These are phyloP conservation scores for Dichotomocladium elegans DNA, from an alignment of 371 early-diverging fungal species.

Conservation along the genomic window DNA sequence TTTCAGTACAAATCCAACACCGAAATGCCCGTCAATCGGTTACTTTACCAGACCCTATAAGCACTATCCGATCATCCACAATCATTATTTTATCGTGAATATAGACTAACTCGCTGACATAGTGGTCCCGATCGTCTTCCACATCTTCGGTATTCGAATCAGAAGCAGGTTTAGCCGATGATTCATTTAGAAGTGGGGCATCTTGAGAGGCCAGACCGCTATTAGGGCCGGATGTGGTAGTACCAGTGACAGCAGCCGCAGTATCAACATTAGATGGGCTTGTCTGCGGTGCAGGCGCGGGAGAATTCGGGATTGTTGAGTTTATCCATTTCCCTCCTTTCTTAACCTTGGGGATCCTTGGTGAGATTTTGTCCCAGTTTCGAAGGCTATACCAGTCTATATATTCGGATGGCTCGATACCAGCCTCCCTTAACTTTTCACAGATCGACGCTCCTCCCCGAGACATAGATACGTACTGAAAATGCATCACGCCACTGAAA, in stretches of 20 bases:
- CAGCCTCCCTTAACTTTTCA: constrained; percentile 55
- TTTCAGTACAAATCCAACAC: not conserved
- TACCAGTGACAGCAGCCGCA: no score
- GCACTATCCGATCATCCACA: constrained; percentile 79
- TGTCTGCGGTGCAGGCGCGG: no score
- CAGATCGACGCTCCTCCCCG: constrained; percentile 74
- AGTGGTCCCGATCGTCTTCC: constrained; percentile 20
- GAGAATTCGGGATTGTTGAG: not conserved
- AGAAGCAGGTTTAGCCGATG: no score
- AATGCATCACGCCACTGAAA: constrained; percentile 69
- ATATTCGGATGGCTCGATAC: constrained; percentile 72
- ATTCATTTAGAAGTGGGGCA: no score
- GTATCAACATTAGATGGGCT: no score
- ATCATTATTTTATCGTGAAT: constrained; percentile 92
- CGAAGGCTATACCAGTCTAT: constrained; percentile 78
- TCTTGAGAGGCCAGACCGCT: no score
- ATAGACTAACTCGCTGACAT: constrained; percentile 85
- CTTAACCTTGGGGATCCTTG: not conserved
- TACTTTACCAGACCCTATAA: constrained; percentile 73
- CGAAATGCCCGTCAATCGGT: not conserved
- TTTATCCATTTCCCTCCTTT: not conserved
- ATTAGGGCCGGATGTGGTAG: no score
- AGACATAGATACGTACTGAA: constrained; percentile 79
- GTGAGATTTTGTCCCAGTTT: constrained; percentile 58
- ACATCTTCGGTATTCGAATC: no score